Evolutionary conservation across 768 basidiomycete species (phyloP).

Genomic region (Tylopilus rubrobrunneus): DNA sequence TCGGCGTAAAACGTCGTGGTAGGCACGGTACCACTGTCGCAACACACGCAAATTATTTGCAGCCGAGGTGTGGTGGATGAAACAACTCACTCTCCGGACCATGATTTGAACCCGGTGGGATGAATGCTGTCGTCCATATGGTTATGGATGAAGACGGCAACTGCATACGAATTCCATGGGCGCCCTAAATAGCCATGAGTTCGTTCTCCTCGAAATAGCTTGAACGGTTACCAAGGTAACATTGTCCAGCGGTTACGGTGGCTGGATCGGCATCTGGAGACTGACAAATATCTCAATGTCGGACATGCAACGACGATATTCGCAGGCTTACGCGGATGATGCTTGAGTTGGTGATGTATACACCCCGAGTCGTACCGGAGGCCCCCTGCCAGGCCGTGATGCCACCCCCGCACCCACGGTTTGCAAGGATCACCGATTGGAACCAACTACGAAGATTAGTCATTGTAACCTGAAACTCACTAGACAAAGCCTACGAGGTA

Average conservation of each 20-base stretch:
- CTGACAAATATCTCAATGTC: conserved; percentile 26
- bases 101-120: conserved; percentile 50
- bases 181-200: conserved; percentile 27
- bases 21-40: conserved; percentile 46
- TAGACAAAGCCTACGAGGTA: background rate
- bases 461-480: background rate
- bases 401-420: conserved; percentile 62
- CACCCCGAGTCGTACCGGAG: conserved; percentile 39
- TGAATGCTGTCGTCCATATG: conserved; percentile 57
- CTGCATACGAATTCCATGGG: conserved; percentile 61
- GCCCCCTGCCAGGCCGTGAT: conserved; percentile 64
- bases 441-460: conserved; percentile 44
- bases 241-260: conserved; percentile 38
- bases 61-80: background rate
- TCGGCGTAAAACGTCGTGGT: conserved; percentile 60
- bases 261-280: conserved; percentile 57
- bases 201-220: background rate
- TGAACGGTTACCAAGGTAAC: conserved; percentile 44
- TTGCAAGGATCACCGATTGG: conserved; percentile 54
- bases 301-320: background rate
- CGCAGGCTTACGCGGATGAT: conserved; percentile 49
- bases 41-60: background rate
- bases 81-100: conserved; percentile 24
- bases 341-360: conserved; percentile 50
- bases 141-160: conserved; percentile 49